phyloP scores from a whole-genome alignment of 306 rosid genomes.

The Dryas alaskensis region DNA sequence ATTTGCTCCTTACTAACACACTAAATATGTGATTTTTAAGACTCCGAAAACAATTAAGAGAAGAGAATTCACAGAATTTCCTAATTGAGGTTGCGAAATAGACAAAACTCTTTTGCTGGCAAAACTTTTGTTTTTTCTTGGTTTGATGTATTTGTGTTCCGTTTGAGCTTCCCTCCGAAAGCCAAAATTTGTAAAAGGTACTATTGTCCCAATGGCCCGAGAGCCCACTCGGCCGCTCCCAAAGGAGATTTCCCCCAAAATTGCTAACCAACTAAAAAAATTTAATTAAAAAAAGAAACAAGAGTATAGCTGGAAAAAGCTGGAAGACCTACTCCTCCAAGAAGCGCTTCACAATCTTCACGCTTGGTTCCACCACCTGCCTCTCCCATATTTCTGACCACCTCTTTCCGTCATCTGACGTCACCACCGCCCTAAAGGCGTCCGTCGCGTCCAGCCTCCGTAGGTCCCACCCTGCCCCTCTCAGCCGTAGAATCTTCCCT shows the following conservation, averaged over 20 bases:
- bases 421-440: conserved; percentile 52
- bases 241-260: background rate
- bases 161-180: no score
- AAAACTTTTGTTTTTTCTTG: background rate
- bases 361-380: conserved; percentile 81
- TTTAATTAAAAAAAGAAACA: background rate
- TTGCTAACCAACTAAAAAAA: conserved; percentile 18
- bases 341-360: conserved; percentile 88
- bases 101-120: background rate
- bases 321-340: conserved; percentile 77
- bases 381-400: conserved; percentile 67
- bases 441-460: conserved; percentile 76
- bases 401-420: conserved; percentile 28
- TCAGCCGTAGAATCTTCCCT: conserved; percentile 53
- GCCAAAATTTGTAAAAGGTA: no score
- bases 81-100: background rate
- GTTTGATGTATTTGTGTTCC: background rate
- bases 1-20: background rate
- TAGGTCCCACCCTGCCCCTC: conserved; percentile 72
- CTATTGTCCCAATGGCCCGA: no score
- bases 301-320: conserved; percentile 51
- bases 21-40: background rate
- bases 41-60: background rate
- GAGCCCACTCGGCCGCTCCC: no score
- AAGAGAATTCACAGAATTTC: background rate